These are phyloP conservation scores for Cyclotella distinguenda DNA, from an alignment of 108 stramenopile genomes.

Conservation along the genomic window DNA sequence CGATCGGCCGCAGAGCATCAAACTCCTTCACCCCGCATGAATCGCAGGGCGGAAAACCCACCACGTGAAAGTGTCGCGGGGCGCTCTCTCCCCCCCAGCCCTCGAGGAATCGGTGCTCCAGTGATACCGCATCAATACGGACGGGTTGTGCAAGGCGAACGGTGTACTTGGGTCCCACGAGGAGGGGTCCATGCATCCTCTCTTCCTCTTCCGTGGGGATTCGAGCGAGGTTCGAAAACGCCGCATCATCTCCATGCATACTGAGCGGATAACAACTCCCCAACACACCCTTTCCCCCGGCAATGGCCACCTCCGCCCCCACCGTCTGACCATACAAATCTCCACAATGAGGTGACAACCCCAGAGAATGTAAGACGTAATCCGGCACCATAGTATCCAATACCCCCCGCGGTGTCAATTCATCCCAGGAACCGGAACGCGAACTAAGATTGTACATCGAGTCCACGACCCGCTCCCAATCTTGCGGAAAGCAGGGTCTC, in stretches of 20 bases:
- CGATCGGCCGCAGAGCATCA: constrained; percentile 52
- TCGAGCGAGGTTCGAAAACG: constrained; percentile 10
- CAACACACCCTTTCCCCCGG: constrained; percentile 7
- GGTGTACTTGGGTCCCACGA: constrained; percentile 37
- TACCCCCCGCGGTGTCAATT: constrained; percentile 49
- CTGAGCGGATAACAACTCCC: constrained; percentile 40
- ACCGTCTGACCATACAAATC: constrained; percentile 16
- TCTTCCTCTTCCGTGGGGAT: neutral
- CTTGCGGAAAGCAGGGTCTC: constrained; percentile 65
- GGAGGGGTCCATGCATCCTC: neutral
- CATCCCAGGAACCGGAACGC: constrained; percentile 5
- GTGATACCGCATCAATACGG: constrained; percentile 53
- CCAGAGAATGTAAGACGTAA: constrained; percentile 54
- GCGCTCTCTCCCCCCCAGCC: constrained; percentile 46
- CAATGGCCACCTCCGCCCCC: constrained; percentile 32
- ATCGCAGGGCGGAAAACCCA: constrained; percentile 71
- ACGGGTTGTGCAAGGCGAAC: constrained; percentile 59
- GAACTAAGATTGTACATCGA: constrained; percentile 2
- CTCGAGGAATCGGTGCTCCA: constrained; percentile 62
- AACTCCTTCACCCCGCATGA: constrained; percentile 53
- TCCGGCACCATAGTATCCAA: constrained; percentile 54
- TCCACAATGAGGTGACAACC: constrained; percentile 4
- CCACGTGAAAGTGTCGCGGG: constrained; percentile 55
- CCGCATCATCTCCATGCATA: constrained; percentile 35
- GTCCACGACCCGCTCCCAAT: constrained; percentile 63